Percentiles rank a stretch among this genome's conserved stretches.
These are phyloP conservation scores for Hansenula lynferdii DNA, from an alignment of 1,139 yeast genomes.

Conservation along the genomic window DNA sequence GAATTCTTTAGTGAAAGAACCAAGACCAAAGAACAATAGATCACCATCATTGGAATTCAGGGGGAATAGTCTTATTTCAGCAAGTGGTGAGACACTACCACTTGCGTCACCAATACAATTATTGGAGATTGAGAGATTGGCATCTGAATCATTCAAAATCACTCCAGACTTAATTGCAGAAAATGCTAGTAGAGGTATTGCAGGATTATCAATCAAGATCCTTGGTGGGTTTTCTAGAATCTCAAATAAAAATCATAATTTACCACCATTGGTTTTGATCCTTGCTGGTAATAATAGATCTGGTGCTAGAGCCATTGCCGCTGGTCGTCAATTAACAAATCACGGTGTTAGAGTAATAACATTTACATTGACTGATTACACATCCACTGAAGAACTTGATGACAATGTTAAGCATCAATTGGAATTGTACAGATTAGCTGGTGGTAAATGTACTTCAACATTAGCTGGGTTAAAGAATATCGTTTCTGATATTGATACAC, in stretches of 20 bases:
- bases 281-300: conserved; percentile 71
- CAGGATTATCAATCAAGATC: conserved; percentile 52
- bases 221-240: conserved; percentile 68
- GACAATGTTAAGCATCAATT: conserved; percentile 36
- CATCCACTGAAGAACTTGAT: conserved; percentile 23
- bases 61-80: conserved; percentile 10
- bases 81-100: conserved; percentile 35
- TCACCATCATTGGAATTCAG: conserved; percentile 17
- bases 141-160: conserved; percentile 50
- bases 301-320: conserved; percentile 71
- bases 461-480: conserved; percentile 31
- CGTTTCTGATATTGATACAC: conserved; percentile 52
- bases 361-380: conserved; percentile 38
- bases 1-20: conserved; percentile 8
- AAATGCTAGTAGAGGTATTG: conserved; percentile 65
- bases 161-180: conserved; percentile 52
- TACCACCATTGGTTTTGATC: conserved; percentile 72
- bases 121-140: conserved; percentile 67
- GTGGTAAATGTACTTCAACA: conserved; percentile 44
- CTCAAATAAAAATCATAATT: conserved; percentile 58
- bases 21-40: conserved; percentile 11
- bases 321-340: conserved; percentile 76
- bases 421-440: conserved; percentile 47
- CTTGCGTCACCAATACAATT: conserved; percentile 78
- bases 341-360: conserved; percentile 70